Base-by-base conservation (phyloP, 306 rosid species). In the Ceratonia siliqua region DNA sequence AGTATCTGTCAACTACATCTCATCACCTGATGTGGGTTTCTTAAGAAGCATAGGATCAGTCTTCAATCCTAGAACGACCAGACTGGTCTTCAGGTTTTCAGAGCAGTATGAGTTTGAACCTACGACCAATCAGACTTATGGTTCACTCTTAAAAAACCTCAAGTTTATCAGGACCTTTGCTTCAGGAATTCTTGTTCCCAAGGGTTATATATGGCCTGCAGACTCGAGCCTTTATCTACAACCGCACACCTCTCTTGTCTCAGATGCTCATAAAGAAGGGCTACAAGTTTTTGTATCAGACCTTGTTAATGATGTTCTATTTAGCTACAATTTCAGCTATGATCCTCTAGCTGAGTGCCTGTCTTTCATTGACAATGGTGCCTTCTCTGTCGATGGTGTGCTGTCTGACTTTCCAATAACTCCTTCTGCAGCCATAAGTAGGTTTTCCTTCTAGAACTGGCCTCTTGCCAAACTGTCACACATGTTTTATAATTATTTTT, bases 321-420 rank as follows among this genome's bases (percentile, higher is more conserved):
- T 90, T 22, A 72, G 90, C 87, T 90, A 61, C 85, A 87, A 87
- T 73, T 88, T 79, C 80, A 94, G 96, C 74, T 91, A 83, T 62
- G 98, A 94, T 81, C 97, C 96, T 79, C 6, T 84, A n/a, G 72
- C 96, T 12, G 95, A 94, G 77, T 78, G 63, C 82, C 75, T 94
- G 63, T 39, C 81, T 32, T 90, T 81, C 84, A 50, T 89, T 13
- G 96, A 90, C 84, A 85, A 76, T 38, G 85, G 68, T 3, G 27
- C 55, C 38, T 91, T 90, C 75, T 83, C 95, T 39, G 93, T 90
- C 70, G 97, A 91, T 30, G 97, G 98, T 50, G 72, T 90, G 58
- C 86, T 94, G 42, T 79, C 96, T 52, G 92, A 94, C 70, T 94
- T 94, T 70, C 98, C 96, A 18, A 62, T 85, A 41, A 86, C 92